Percentiles rank a stretch among this genome's conserved stretches.
Conservation (phyloP, 1,284 basidiomycete species). For the Abortiporus biennis region DNA sequence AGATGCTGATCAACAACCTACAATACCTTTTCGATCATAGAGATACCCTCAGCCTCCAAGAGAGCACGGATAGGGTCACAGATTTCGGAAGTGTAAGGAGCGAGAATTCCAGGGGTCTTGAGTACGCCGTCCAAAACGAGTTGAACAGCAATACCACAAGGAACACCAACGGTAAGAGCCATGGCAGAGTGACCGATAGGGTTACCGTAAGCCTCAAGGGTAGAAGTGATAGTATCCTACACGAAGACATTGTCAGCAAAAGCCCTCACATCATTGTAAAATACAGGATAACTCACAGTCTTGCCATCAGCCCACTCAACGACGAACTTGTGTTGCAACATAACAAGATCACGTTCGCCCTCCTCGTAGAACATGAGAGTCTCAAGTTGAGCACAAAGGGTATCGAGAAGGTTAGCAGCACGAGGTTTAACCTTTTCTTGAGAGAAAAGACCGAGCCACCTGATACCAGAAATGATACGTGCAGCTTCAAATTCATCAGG, state of each 20-base stretch:
- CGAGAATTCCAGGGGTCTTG: constrained; percentile 76
- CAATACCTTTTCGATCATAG: constrained; percentile 69
- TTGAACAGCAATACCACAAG: constrained; percentile 91
- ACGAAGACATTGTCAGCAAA: not conserved
- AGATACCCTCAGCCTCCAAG: constrained; percentile 82
- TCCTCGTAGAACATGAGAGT: constrained; percentile 87
- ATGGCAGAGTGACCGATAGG: constrained; percentile 88
- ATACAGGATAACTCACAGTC: constrained; percentile 40
- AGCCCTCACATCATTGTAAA: not conserved
- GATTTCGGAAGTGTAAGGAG: constrained; percentile 85
- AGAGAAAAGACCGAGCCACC: constrained; percentile 94
- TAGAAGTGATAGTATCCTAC: constrained; percentile 85
- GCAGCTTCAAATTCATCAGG: constrained; percentile 60
- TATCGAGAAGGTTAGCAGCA: constrained; percentile 83
- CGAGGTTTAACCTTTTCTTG: constrained; percentile 59
- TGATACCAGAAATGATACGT: constrained; percentile 82
- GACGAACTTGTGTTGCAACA: constrained; percentile 97
- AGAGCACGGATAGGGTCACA: constrained; percentile 76
- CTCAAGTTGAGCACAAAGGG: constrained; percentile 90
- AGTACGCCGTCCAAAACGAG: constrained; percentile 77
- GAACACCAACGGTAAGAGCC: constrained; percentile 88
- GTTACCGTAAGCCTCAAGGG: constrained; percentile 88
- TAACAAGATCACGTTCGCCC: constrained; percentile 93
- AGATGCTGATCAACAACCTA: too few relatives aligned
- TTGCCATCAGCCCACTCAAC: constrained; percentile 83